Evolutionary conservation across 208 protist genomes (phyloP).

Genomic region (Leishmania major): DNA sequence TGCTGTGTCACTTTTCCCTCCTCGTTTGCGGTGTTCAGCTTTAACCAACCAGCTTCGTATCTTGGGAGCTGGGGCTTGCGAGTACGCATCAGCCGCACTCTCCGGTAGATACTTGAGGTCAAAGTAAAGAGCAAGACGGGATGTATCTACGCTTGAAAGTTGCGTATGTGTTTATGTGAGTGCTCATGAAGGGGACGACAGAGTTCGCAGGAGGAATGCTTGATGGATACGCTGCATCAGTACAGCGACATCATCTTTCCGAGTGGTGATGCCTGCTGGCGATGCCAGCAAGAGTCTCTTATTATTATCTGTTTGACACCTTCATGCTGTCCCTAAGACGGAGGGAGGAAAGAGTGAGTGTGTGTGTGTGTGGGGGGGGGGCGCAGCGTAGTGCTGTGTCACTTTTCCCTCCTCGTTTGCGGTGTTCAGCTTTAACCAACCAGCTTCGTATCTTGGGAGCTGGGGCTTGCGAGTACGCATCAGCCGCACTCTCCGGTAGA

Average conservation of each 20-base stretch:
- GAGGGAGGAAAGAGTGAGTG: background rate
- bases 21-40: background rate
- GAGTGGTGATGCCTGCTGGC: conserved; percentile 41
- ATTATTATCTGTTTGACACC: background rate
- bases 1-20: background rate
- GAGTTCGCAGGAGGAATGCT: background rate
- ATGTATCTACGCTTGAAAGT: background rate
- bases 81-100: background rate
- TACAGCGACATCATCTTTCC: conserved; percentile 33
- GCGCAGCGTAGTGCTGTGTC: background rate
- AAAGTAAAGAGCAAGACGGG: conserved; percentile 4
- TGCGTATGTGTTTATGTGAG: background rate
- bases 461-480: background rate
- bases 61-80: background rate
- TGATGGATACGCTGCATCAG: conserved; percentile 30
- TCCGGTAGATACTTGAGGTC: conserved; percentile 1
- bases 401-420: background rate
- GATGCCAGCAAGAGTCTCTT: conserved; percentile 24
- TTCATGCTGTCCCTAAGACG: background rate
- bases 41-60: conserved; percentile 7
- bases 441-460: conserved; percentile 1
- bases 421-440: background rate
- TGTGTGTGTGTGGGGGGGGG: too few relatives aligned
- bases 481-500: background rate
- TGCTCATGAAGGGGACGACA: background rate